Evolutionary conservation across 2,329 filamentous ascomycete genomes (phyloP).

Genomic region (Botrytis deweyae): DNA sequence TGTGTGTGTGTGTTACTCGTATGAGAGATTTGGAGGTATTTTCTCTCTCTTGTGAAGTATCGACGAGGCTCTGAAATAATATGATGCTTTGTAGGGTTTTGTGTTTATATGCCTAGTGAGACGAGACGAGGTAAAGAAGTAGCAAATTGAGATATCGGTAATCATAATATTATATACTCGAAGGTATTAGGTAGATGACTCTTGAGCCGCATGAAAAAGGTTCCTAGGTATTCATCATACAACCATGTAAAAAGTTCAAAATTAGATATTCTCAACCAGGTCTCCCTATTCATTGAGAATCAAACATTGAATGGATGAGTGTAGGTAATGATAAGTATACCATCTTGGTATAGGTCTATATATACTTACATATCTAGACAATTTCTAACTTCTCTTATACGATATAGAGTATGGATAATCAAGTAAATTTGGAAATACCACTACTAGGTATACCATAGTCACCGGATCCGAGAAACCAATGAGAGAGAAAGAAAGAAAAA

Average conservation of each 20-base stretch:
- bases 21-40: not conserved
- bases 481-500: not conserved
- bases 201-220: not conserved
- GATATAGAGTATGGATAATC: not conserved
- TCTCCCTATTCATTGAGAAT: not conserved
- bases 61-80: not conserved
- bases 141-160: not conserved
- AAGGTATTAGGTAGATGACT: not conserved
- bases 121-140: not conserved
- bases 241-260: not conserved
- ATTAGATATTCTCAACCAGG: not conserved
- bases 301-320: not conserved
- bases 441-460: not conserved
- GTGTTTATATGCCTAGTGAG: not conserved
- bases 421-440: not conserved
- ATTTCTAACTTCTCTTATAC: too few species aligned
- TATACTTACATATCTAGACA: too few species aligned
- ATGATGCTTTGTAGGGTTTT: fast-evolving
- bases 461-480: not conserved
- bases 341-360: too few species aligned
- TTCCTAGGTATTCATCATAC: not conserved
- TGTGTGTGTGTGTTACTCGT: not conserved
- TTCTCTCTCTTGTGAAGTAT: not conserved
- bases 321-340: not conserved
- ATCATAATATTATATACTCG: too few species aligned